phyloP scores from a whole-genome alignment of 768 basidiomycete genomes.

The Auricularia cornea region DNA sequence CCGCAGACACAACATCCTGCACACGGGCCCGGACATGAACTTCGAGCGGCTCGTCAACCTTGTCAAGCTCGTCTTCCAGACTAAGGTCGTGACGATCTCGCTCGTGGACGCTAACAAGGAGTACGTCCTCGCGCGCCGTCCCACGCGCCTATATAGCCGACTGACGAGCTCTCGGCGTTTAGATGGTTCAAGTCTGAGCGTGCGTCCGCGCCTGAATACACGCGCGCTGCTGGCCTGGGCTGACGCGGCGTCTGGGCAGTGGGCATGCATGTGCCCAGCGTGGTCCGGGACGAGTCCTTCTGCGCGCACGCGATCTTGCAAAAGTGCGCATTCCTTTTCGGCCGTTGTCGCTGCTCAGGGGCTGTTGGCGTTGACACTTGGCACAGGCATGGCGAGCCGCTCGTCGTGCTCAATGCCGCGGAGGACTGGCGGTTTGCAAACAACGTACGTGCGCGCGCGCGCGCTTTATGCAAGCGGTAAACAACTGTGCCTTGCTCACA shows the following conservation, averaged over 20 bases:
- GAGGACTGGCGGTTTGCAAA: slow-evolving; percentile 83
- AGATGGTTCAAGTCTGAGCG: slow-evolving; percentile 91
- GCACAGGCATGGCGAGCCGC: slow-evolving; percentile 72
- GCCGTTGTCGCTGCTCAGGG: slow-evolving; percentile 26
- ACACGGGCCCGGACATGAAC: slow-evolving; percentile 77
- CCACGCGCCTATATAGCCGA: too few species aligned
- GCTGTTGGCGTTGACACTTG: slow-evolving; percentile 26
- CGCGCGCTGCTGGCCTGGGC: neutral
- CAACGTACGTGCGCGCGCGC: slow-evolving; percentile 52
- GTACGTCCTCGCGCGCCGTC: slow-evolving; percentile 44
- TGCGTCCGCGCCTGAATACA: slow-evolving; percentile 25
- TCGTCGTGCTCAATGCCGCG: slow-evolving; percentile 70
- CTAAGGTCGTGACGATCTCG: slow-evolving; percentile 75
- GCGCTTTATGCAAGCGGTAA: slow-evolving; percentile 2
- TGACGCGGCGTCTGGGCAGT: slow-evolving; percentile 21
- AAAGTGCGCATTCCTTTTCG: slow-evolving; percentile 38
- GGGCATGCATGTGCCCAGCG: slow-evolving; percentile 37
- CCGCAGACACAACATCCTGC: slow-evolving; percentile 78
- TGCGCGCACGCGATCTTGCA: slow-evolving; percentile 80
- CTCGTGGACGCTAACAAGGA: slow-evolving; percentile 80
- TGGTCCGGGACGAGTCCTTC: slow-evolving; percentile 57
- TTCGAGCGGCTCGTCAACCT: slow-evolving; percentile 93
- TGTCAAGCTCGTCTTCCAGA: slow-evolving; percentile 86
- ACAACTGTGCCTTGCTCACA: neutral
- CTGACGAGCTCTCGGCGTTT: slow-evolving; percentile 1